Base-by-base conservation (phyloP, 495 filamentous ascomycete species). In the Xylaria flabelliformis region DNA sequence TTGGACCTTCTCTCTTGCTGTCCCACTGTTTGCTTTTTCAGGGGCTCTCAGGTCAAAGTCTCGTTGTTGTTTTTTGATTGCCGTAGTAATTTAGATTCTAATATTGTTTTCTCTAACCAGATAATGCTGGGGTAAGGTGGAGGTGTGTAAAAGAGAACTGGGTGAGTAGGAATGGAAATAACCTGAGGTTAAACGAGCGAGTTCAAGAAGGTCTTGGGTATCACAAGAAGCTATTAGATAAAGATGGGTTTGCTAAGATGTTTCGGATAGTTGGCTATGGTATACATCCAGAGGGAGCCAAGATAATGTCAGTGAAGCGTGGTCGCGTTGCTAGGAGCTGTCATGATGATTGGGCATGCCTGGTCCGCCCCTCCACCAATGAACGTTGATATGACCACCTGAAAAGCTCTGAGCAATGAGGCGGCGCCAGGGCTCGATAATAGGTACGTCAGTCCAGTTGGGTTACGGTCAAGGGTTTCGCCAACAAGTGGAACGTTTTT, bases 331-430 rank as follows among this genome's bases (percentile, higher is more conserved):
- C 77, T 73, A 74, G 74, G 67, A 77, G 72, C 21, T 77, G 76
- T 79, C 69, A 77, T 80, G 79, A 82, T 84, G 83, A 85, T 85
- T 85, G 83, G 83, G 67, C 36, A 46, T 75, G 53, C 67, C 56
- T 73, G 32, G 74, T 70, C 75, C 65, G 51, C 70, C 68, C 71
- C 50, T 56, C 72, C 70, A 75, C 83, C 83, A 85, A 85, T 85
- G 74, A 79, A 81, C 59, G 76, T 66, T 73, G 72, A 71, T 75
- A 74, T 74, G 72, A 69, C 71, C 70, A 76, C 73, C 69, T 76
- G 75, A 76, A 74, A 78, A 75, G 75, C 73, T 75, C 72, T 71
- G 76, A 74, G 78, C 50, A 74, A 78, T 65, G 74, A 78, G 75
- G 75, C 77, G 76, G 56, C 72, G 75, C 72, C 74, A 77, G 75